These are phyloP conservation scores for Alternaria triticimaculans DNA, from an alignment of 2,329 filamentous ascomycete species.

Conservation along the genomic window DNA sequence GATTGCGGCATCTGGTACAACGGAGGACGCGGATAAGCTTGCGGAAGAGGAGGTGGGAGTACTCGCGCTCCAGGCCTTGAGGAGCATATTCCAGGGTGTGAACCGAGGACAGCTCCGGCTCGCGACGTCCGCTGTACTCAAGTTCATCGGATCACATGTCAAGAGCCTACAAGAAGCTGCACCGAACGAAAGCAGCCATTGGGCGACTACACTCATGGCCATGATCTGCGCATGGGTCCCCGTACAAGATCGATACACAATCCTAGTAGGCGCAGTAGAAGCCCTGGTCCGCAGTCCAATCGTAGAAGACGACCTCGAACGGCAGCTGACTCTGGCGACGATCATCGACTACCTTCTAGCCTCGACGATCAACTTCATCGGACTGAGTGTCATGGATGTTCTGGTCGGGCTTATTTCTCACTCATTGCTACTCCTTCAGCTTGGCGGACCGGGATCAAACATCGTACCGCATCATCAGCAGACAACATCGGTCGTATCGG, in stretches of 20 bases:
- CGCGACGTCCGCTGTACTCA: constrained; percentile 75
- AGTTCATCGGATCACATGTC: constrained; percentile 65
- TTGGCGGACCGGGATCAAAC: constrained; percentile 55
- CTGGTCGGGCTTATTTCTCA: constrained; percentile 84
- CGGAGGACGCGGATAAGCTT: constrained; percentile 84
- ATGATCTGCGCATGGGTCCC: constrained; percentile 86
- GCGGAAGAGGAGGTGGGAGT: constrained; percentile 89
- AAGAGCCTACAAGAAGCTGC: constrained; percentile 31
- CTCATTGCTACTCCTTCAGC: constrained; percentile 77
- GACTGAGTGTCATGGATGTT: constrained; percentile 94
- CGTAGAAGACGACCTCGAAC: constrained; percentile 72
- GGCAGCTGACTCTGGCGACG: constrained; percentile 76
- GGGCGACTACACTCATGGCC: constrained; percentile 83
- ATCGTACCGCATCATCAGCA: constrained; percentile 50
- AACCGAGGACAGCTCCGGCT: constrained; percentile 81
- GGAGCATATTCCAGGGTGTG: constrained; percentile 82
- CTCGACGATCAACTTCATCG: constrained; percentile 92
- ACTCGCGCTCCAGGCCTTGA: constrained; percentile 83
- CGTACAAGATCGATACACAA: constrained; percentile 92
- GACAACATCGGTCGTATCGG: constrained; percentile 31
- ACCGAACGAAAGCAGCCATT: constrained; percentile 65
- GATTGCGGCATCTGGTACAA: constrained; percentile 76
- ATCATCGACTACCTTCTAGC: constrained; percentile 83
- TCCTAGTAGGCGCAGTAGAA: constrained; percentile 83
- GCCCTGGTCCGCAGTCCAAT: constrained; percentile 72